phyloP scores from a whole-genome alignment of 768 basidiomycete species.

The Psilocybe cubensis region DNA sequence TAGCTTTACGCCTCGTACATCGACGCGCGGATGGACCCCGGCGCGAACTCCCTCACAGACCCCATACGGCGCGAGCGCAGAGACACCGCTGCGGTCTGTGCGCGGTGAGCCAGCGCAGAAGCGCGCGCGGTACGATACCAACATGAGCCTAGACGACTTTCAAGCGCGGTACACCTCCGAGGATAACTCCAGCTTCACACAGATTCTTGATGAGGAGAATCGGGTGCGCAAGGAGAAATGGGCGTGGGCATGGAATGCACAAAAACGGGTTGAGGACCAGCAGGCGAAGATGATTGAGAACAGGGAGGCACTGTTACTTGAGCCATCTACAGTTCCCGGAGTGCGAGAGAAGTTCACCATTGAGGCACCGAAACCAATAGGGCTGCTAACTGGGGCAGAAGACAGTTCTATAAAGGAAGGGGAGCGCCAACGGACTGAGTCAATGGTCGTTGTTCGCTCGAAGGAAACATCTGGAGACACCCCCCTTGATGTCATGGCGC shows the following conservation, averaged over 20 bases:
- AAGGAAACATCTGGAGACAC: conserved; percentile 31
- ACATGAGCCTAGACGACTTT: conserved; percentile 80
- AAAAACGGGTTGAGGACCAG: conserved; percentile 75
- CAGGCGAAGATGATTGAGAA: conserved; percentile 66
- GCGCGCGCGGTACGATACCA: conserved; percentile 59
- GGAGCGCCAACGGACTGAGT: conserved; percentile 24
- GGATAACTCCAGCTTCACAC: conserved; percentile 96
- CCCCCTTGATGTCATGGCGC: conserved; percentile 78
- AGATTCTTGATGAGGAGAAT: conserved; percentile 92
- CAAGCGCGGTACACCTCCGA: conserved; percentile 94
- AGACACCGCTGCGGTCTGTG: conserved; percentile 60
- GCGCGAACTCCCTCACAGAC: conserved; percentile 61
- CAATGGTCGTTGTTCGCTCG: conserved; percentile 29
- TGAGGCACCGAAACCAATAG: conserved; percentile 58
- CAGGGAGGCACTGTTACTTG: conserved; percentile 73
- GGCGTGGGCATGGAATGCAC: conserved; percentile 95
- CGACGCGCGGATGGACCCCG: conserved; percentile 31
- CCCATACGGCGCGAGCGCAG: conserved; percentile 61
- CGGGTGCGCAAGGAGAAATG: conserved; percentile 76
- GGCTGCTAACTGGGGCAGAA: conserved; percentile 49
- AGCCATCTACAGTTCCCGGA: conserved; percentile 62
- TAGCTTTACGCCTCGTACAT: conserved; percentile 49
- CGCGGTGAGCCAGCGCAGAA: conserved; percentile 52
- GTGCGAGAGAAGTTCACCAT: conserved; percentile 71
- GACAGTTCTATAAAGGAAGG: conserved; percentile 26